These are phyloP conservation scores for Syzygium aqueum DNA, from an alignment of 345 rosid species.

Conservation along the genomic window DNA sequence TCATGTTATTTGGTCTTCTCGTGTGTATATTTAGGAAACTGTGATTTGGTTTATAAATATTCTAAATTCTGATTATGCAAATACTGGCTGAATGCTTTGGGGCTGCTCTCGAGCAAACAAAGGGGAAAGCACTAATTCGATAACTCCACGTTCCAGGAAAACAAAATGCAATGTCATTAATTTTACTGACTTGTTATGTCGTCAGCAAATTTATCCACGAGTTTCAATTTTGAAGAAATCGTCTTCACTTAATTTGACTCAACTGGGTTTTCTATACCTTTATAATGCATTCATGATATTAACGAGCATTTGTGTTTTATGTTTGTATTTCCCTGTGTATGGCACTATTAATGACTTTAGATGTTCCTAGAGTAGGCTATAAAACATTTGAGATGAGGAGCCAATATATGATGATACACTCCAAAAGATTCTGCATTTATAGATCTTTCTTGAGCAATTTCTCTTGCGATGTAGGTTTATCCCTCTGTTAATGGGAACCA, in stretches of 20 bases:
- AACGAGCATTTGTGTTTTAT: not conserved
- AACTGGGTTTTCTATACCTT: not conserved
- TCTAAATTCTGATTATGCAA: not conserved
- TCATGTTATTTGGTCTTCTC: not conserved
- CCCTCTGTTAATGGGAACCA: constrained; percentile 35
- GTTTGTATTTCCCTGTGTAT: not conserved
- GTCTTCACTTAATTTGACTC: not conserved
- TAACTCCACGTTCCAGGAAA: not conserved
- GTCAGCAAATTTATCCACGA: not conserved
- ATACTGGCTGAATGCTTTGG: not conserved
- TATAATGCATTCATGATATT: not conserved
- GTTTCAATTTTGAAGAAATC: not conserved
- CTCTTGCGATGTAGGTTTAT: constrained; percentile 40
- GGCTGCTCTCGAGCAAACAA: not conserved
- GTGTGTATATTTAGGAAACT: not conserved
- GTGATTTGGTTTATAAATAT: not conserved
- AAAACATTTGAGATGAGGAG: not conserved
- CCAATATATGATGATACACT: not conserved
- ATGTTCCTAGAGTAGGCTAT: not conserved
- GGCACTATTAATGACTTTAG: not conserved
- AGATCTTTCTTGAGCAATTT: not conserved
- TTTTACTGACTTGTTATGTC: not conserved
- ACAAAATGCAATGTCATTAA: not conserved
- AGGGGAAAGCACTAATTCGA: not conserved
- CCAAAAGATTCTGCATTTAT: not conserved